Percentiles rank a stretch among this genome's conserved stretches.
Evolutionary conservation across 192 early-diverging fungal genomes (phyloP).

Genomic region (Coemansia sp.): DNA sequence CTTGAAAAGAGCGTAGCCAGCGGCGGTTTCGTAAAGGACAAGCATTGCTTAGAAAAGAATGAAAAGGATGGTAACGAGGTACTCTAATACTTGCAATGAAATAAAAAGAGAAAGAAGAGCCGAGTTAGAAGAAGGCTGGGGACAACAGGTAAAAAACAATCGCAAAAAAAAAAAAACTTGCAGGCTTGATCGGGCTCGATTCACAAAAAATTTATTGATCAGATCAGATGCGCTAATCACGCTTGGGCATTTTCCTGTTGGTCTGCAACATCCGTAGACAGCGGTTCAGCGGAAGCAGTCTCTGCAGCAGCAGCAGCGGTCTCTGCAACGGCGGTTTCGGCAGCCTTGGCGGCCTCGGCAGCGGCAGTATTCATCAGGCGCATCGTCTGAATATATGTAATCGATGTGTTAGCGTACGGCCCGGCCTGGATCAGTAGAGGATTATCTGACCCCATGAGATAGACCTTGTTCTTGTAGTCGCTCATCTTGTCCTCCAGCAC

Average conservation of each 20-base stretch:
- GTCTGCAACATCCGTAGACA: not conserved
- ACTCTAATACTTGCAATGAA: not conserved
- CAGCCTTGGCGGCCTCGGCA: not conserved
- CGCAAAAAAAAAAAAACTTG: constrained; percentile 15
- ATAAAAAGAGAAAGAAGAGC: not conserved
- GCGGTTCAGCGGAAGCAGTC: not conserved
- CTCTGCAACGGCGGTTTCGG: not conserved
- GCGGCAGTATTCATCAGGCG: constrained; percentile 10
- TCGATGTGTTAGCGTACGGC: constrained; percentile 30
- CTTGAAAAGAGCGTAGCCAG: constrained; percentile 97
- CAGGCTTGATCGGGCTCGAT: constrained; percentile 2
- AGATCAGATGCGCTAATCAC: constrained; percentile 13
- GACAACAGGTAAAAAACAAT: not conserved
- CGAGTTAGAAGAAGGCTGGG: not conserved
- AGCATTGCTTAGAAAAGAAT: constrained; percentile 62
- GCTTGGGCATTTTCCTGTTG: not conserved
- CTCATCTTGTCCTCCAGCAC: constrained; percentile 40
- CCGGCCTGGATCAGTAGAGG: constrained; percentile 50
- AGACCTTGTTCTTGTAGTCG: constrained; percentile 76
- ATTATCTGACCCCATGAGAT: constrained; percentile 66
- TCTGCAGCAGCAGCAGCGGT: not conserved
- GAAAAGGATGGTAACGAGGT: not conserved
- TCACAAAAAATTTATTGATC: constrained; percentile 41
- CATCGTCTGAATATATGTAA: constrained; percentile 49
- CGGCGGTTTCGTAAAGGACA: constrained; percentile 96